Evolutionary conservation across 1,284 basidiomycete genomes (phyloP), one percentile per base, ranked within the genome.

Genomic region (Sporisorium reilianum): DNA sequence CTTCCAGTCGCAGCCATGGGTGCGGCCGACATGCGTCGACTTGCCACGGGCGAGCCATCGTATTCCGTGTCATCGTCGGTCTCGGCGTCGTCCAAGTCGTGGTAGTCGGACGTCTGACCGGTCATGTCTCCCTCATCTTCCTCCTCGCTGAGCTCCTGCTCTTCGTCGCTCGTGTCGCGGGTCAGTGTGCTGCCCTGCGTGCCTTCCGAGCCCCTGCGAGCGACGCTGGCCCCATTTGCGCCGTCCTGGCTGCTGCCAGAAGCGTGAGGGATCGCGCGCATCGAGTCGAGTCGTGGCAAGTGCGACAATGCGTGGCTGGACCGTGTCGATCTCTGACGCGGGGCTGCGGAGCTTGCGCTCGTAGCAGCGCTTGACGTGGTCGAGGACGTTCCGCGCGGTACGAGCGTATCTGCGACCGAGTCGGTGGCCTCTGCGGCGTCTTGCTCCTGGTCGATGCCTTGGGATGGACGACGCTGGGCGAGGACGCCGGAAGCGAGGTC

Each of bases 221-320:
- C 55, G 54, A 9, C 46, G 16, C 53, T 32, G 9, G 26, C 44
- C 14, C 48, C 45, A 7, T 53, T 49, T 14, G 59, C 23, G 11
- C 25, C 49, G 10, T 46, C 32, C 22, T 45, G 41, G n/a, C 53
- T 50, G 22, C 32, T 41, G 44, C 56, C 46, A 10, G 54, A 38
- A 3, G 51, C 53, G 20, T 55, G 28, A 3, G 53, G 34, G 23
- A 70, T 58, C 23, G 64, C 57, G 16, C 70, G 68, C 75, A 79
- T 78, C 41, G 79, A 80, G 53, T 80, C 70, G 45, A 80, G 73
- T 23, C 79, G 67, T 5, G 79, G 79, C 45, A 80, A 36, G 12
- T 80, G 79, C 36, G 78, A 80, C 25, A 80, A 60, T 12, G 68
- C 66, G 34, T 58, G 40, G 41, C 55, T 72, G 1, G 70, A 61